phyloP scores from a whole-genome alignment of 1,139 yeast genomes.

The Scheffersomyces titani region DNA sequence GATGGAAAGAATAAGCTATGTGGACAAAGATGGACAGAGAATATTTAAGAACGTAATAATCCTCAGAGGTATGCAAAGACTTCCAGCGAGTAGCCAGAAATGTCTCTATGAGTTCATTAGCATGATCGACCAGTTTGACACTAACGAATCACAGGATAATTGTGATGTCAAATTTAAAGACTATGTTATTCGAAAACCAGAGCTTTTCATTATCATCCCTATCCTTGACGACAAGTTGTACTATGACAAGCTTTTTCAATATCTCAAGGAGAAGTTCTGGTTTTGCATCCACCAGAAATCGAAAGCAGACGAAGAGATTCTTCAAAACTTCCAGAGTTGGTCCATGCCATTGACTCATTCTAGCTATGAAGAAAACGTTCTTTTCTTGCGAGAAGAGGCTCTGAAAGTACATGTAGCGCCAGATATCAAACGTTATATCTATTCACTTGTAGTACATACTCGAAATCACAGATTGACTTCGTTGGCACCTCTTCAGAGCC shows the following conservation, averaged over 20 bases:
- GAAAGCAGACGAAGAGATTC: not conserved
- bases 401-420: constrained; percentile 32
- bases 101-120: constrained; percentile 28
- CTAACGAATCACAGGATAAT: constrained; percentile 18
- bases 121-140: constrained; percentile 33
- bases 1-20: constrained; percentile 7
- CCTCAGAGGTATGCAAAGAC: constrained; percentile 20
- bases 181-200: constrained; percentile 18
- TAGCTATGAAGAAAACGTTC: constrained; percentile 3
- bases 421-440: constrained; percentile 38
- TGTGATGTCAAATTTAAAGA: constrained; percentile 12
- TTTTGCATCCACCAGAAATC: constrained; percentile 18
- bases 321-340: constrained; percentile 8
- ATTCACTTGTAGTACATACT: constrained; percentile 39
- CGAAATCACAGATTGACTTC: constrained; percentile 44
- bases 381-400: constrained; percentile 7
- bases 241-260: constrained; percentile 24
- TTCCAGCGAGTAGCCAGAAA: constrained; percentile 25
- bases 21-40: constrained; percentile 1
- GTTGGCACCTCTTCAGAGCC: constrained; percentile 36
- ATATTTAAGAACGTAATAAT: constrained; percentile 18
- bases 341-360: constrained; percentile 4
- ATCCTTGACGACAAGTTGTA: constrained; percentile 18
- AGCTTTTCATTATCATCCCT: constrained; percentile 26
- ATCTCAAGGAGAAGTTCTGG: constrained; percentile 43